phyloP scores from a whole-genome alignment of 83 land plant species.

The Larix sibirica region DNA sequence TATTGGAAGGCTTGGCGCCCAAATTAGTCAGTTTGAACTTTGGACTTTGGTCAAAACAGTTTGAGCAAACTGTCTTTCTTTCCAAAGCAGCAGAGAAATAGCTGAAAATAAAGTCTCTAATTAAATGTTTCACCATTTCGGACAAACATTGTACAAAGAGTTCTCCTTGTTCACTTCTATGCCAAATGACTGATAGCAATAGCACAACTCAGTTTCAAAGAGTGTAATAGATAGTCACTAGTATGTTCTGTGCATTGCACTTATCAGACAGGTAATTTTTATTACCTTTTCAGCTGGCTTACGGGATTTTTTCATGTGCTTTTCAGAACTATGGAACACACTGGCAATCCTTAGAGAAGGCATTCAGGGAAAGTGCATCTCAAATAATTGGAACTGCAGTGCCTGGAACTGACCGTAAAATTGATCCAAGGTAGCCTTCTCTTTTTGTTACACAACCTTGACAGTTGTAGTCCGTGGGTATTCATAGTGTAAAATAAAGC shows the following conservation, averaged over 20 bases:
- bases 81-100: too few species aligned
- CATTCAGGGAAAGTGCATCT: conserved; percentile 27
- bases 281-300: neutral
- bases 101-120: neutral
- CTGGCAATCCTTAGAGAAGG: conserved; percentile 25
- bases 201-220: neutral
- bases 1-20: neutral
- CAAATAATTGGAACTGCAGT: conserved; percentile 30
- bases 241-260: neutral
- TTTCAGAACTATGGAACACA: conserved; percentile 31
- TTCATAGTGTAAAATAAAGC: neutral
- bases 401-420: conserved; percentile 20
- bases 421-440: conserved; percentile 25
- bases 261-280: neutral
- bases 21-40: neutral
- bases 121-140: neutral
- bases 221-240: neutral
- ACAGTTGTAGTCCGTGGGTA: neutral
- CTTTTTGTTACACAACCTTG: neutral
- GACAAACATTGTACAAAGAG: neutral
- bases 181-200: neutral
- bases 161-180: neutral
- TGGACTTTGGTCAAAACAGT: neutral
- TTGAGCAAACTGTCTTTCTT: neutral
- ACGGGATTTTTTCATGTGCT: neutral